Evolutionary conservation across 768 basidiomycete species (phyloP).

Genomic region (Kwoniella mangroviensis): DNA sequence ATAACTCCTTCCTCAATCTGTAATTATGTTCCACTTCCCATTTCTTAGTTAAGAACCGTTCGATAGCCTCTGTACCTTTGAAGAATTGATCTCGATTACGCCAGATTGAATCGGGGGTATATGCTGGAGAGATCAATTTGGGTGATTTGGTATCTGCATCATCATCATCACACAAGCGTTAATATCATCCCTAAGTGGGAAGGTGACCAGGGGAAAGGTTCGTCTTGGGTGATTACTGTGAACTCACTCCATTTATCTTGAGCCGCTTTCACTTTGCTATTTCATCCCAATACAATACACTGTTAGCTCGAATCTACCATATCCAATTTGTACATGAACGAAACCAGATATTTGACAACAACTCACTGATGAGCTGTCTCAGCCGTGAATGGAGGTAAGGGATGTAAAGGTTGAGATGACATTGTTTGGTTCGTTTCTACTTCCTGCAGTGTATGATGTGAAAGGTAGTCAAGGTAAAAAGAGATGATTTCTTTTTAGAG

Average conservation of each 20-base stretch:
- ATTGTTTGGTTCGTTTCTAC: background rate
- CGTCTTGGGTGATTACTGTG: background rate
- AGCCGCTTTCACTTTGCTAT: constrained; percentile 63
- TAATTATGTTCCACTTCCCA: constrained; percentile 65
- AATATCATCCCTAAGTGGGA: background rate
- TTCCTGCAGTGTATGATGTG: background rate
- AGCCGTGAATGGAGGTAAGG: constrained; percentile 42
- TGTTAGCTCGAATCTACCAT: no score
- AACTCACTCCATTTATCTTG: constrained; percentile 63
- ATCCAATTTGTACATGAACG: no score
- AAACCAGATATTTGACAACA: background rate
- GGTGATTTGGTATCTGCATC: constrained; percentile 41
- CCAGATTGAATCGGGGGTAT: constrained; percentile 66
- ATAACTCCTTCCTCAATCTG: constrained; percentile 63
- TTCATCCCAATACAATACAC: background rate
- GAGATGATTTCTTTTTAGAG: no score
- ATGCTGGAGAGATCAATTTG: constrained; percentile 60
- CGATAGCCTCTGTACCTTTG: constrained; percentile 61
- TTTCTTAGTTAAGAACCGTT: constrained; percentile 63
- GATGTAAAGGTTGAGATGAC: constrained; percentile 12
- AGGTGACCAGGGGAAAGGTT: background rate
- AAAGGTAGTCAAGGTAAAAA: background rate
- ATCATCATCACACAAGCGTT: background rate
- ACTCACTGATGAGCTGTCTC: constrained; percentile 47
- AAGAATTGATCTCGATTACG: constrained; percentile 65